Conservation (phyloP, 176 grass and related monocot species). For the Otatea glauca region DNA sequence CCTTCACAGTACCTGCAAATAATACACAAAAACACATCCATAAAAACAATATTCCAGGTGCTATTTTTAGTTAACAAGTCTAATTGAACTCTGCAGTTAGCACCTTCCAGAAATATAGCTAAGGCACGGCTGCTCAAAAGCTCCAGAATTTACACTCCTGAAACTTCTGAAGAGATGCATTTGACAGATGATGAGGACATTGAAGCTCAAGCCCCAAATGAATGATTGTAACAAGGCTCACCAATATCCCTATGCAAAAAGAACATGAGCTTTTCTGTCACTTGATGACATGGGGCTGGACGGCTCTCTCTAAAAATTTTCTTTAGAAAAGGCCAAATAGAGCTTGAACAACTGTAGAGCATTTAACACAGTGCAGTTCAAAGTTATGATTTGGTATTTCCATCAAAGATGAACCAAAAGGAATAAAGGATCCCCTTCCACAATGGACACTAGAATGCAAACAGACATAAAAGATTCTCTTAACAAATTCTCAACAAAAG, state of each 20-base stretch:
- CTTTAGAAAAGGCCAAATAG: not conserved
- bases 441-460: slow-evolving; percentile 17
- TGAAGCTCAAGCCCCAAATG: slow-evolving; percentile 14
- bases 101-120: slow-evolving; percentile 28
- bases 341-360: slow-evolving; percentile 28
- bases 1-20: slow-evolving; percentile 33
- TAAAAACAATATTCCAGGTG: slow-evolving; percentile 11
- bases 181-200: not conserved
- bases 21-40: slow-evolving; percentile 11
- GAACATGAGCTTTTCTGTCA: slow-evolving; percentile 20
- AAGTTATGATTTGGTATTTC: not conserved
- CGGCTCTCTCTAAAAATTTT: not conserved
- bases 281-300: not conserved
- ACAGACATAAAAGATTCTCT: not conserved
- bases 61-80: slow-evolving; percentile 12
- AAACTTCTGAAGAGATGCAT: slow-evolving; percentile 35
- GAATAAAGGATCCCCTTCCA: not conserved
- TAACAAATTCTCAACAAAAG: not conserved
- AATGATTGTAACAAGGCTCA: not conserved
- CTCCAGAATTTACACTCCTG: not conserved
- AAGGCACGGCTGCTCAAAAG: not conserved
- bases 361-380: slow-evolving; percentile 26
- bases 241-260: not conserved
- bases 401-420: not conserved
- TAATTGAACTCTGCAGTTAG: slow-evolving; percentile 15